These are phyloP conservation scores for Stagonosporopsis cucurbitacearum DNA, from an alignment of 2,329 filamentous ascomycete species.

Conservation along the genomic window DNA sequence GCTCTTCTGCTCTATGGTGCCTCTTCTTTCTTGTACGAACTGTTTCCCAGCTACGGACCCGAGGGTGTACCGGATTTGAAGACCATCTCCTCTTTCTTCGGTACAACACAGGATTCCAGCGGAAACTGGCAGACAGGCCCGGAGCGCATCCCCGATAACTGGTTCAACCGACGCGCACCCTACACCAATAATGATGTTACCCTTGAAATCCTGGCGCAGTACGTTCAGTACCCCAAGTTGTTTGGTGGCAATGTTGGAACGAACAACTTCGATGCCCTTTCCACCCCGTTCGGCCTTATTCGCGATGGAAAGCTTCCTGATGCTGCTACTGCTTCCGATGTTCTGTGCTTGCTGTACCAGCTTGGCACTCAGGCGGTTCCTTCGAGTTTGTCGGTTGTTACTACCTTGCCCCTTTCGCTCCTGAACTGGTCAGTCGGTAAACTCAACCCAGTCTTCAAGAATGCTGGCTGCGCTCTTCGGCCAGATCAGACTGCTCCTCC, in stretches of 20 bases:
- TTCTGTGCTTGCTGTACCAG: conserved; percentile 55
- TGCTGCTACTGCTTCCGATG: conserved; percentile 31
- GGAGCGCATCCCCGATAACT: conserved; percentile 53
- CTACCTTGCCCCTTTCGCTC: conserved; percentile 18
- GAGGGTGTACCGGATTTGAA: conserved; percentile 27
- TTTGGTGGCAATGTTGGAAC: conserved; percentile 53
- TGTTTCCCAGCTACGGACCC: conserved; percentile 46
- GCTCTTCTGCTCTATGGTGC: conserved; percentile 52
- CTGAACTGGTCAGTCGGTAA: conserved; percentile 27
- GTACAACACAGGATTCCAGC: conserved; percentile 45
- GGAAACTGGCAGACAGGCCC: conserved; percentile 11
- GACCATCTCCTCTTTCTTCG: conserved; percentile 46
- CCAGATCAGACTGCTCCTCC: conserved; percentile 51
- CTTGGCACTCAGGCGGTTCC: conserved; percentile 50
- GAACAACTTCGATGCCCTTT: conserved; percentile 48
- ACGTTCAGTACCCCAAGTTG: conserved; percentile 52
- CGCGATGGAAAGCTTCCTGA: conserved; percentile 47
- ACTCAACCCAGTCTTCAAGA: conserved; percentile 34
- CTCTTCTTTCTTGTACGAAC: conserved; percentile 53
- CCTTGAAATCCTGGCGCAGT: conserved; percentile 51
- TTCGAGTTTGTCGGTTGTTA: conserved; percentile 21
- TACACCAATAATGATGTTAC: conserved; percentile 49
- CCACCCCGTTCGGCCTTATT: conserved; percentile 47
- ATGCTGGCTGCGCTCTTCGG: conserved; percentile 51
- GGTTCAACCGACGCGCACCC: conserved; percentile 42